A percentile compares a stretch with the other conserved stretches of the same genome.
Conservation (phyloP, 148 eudicot species). For the Chenopodium quinoa region DNA sequence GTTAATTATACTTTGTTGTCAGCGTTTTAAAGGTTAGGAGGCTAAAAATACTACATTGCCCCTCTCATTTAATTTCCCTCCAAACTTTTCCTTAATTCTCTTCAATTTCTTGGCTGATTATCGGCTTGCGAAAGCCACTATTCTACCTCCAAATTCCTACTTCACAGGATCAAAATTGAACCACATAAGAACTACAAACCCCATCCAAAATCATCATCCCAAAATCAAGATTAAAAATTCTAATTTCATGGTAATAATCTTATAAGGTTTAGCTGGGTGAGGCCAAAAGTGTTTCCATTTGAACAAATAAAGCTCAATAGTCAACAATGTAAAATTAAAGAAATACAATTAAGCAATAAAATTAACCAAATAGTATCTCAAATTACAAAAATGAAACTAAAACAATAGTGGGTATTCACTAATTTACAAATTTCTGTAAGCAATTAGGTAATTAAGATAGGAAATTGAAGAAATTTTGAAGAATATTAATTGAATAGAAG, state of each 20-base stretch:
- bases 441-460: not conserved
- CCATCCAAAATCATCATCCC: constrained; percentile 3
- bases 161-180: constrained; percentile 17
- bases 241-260: constrained; percentile 18
- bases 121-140: constrained; percentile 51
- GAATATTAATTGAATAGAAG: constrained; percentile 12
- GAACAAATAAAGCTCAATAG: constrained; percentile 23
- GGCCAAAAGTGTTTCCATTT: constrained; percentile 30
- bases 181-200: not conserved
- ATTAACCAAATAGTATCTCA: not conserved
- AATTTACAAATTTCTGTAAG: not conserved
- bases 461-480: not conserved
- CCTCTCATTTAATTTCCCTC: too few relatives aligned
- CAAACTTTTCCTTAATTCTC: constrained; percentile 43
- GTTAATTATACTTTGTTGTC: too few relatives aligned
- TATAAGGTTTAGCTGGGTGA: constrained; percentile 29
- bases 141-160: constrained; percentile 36
- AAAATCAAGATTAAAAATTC: not conserved
- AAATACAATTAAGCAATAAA: too few relatives aligned
- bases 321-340: constrained; percentile 19
- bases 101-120: constrained; percentile 52
- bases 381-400: not conserved
- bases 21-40: too few relatives aligned
- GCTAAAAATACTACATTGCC: too few relatives aligned
- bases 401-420: constrained; percentile 1